Percentiles rank a stretch among this genome's conserved stretches.
Conservation (phyloP, 2,329 filamentous ascomycete species). For the Nemania serpens region DNA sequence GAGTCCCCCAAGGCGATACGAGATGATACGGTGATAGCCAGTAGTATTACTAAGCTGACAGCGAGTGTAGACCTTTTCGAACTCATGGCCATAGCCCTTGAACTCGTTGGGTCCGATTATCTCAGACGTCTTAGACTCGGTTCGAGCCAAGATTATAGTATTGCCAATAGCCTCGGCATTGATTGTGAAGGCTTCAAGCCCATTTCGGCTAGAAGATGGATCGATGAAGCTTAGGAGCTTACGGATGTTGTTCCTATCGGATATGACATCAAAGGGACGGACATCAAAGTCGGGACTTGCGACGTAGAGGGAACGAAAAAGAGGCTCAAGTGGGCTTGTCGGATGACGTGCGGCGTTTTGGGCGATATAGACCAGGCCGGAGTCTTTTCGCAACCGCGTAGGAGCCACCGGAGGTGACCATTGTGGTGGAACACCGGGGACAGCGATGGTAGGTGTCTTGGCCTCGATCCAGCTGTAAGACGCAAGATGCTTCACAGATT, state of each 20-base stretch:
- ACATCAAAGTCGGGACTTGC: constrained; percentile 48
- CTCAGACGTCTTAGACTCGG: constrained; percentile 34
- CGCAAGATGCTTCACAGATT: constrained; percentile 46
- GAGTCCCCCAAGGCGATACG: constrained; percentile 49
- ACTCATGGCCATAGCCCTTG: constrained; percentile 48
- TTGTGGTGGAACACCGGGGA: constrained; percentile 49
- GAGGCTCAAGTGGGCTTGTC: constrained; percentile 49
- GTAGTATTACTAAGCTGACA: constrained; percentile 44
- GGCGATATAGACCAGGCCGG: constrained; percentile 48
- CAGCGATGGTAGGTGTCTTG: constrained; percentile 47
- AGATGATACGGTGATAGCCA: constrained; percentile 52
- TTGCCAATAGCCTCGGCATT: constrained; percentile 19
- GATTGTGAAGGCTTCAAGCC: constrained; percentile 4
- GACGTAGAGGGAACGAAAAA: constrained; percentile 51
- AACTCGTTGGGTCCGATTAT: constrained; percentile 44
- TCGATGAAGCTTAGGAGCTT: constrained; percentile 53
- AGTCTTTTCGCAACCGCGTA: constrained; percentile 38
- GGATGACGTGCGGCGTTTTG: constrained; percentile 53
- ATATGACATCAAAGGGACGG: constrained; percentile 46
- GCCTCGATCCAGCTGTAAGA: constrained; percentile 57
- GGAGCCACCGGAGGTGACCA: too few relatives aligned
- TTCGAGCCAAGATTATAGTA: constrained; percentile 47
- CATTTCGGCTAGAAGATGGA: constrained; percentile 26
- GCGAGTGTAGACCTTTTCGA: constrained; percentile 50
- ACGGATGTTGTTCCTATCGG: constrained; percentile 53